Base-by-base conservation (phyloP, 129 eudicot species). In the Oenanthe sinensis region DNA sequence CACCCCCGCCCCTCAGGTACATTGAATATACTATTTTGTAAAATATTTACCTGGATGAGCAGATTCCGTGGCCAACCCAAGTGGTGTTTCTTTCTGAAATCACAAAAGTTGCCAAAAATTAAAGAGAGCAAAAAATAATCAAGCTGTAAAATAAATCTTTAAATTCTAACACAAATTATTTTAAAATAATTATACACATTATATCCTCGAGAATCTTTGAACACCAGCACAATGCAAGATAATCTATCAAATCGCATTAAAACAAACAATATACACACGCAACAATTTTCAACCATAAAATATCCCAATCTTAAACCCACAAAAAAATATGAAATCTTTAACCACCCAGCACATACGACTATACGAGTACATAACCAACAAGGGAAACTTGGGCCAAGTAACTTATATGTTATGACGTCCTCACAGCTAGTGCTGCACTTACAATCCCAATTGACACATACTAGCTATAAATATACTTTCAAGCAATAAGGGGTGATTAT, bases 21-120 rank as follows among this genome's bases (percentile, higher is more conserved):
- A 55, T 22, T 20, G 12, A 7, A 22, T 20, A 22, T 16, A 49
- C 55, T 49, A 20, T 6, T 55, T 55, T 7, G 12, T 54, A 10
- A 60, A 20, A 67, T 60, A 14, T 54, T 84, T 84, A 93, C 98
- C 98, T 47, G 98, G 98, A 88, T 93, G 98, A 81, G 98, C 98
- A 5, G 98, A 93, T 82, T 91, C 81, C 24, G 96, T 89, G 73
- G 98, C 88, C 82, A 83, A 74, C 65, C 98, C 97, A 42, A 82
- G 69, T 8, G 98, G 98, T 43, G 96, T 83, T 77, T 93, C 98
- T 83, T 93, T 91, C 98, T 93, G 93, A 86, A 84, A 84, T 58
- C 19, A 30, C 36, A 6, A n/a, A 12, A 47, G 69, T 10, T 9
- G 40, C 0, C 30, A 10, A 44, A 43, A 13, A 24, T 24, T 28